Conservation (phyloP, 2,329 filamentous ascomycete genomes). For the Orbilia blumenaviensis region DNA sequence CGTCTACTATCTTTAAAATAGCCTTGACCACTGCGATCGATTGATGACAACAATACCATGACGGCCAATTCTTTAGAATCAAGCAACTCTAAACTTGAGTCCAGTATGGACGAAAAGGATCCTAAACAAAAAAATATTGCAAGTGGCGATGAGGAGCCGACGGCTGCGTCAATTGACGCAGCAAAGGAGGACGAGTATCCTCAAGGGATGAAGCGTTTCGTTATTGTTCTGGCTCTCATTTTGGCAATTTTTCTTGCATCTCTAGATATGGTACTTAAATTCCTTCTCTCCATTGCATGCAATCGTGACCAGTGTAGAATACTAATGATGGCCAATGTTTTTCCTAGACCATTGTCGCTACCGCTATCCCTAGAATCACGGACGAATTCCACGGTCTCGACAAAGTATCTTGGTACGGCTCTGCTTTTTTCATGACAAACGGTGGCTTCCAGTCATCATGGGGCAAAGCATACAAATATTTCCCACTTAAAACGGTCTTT, state of each 20-base stretch:
- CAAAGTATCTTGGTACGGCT: conserved; percentile 62
- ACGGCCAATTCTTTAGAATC: not conserved
- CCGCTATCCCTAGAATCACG: conserved; percentile 67
- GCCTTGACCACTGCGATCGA: too few relatives aligned
- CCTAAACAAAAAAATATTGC: not conserved
- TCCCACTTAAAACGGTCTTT: conserved; percentile 58
- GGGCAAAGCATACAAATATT: conserved; percentile 62
- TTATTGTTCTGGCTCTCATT: conserved; percentile 65
- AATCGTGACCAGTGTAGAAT: too few relatives aligned
- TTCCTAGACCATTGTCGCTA: conserved; percentile 65
- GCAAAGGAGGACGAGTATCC: conserved; percentile 34
- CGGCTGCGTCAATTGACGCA: not conserved
- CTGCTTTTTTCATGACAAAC: conserved; percentile 61
- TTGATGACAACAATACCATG: not conserved
- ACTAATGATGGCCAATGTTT: not conserved
- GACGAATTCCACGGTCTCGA: conserved; percentile 63
- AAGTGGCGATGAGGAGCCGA: not conserved
- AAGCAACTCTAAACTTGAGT: not conserved
- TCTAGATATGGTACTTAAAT: conserved; percentile 59
- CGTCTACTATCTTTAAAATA: not conserved
- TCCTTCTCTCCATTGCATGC: conserved; percentile 40
- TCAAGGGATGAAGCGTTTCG: conserved; percentile 57
- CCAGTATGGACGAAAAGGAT: not conserved
- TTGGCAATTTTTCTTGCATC: conserved; percentile 66
- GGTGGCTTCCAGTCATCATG: conserved; percentile 62